phyloP scores from a whole-genome alignment of 176 grass and related monocot species.

The Aegilops sharonensis region DNA sequence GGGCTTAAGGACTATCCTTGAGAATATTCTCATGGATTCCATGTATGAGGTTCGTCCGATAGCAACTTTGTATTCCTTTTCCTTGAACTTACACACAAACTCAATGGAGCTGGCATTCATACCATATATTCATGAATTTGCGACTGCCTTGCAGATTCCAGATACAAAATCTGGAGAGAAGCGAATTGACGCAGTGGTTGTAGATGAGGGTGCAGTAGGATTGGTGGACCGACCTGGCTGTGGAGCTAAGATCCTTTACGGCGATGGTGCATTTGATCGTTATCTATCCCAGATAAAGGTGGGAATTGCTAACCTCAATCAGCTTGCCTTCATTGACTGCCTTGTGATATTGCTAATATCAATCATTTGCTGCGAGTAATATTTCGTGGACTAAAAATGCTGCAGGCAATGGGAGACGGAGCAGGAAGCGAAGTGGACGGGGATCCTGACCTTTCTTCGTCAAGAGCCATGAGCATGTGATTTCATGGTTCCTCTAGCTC shows the following conservation, averaged over 20 bases:
- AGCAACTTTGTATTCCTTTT: not conserved
- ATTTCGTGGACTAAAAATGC: constrained; percentile 14
- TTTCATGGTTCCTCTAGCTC: constrained; percentile 40
- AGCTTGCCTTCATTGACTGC: not conserved
- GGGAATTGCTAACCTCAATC: constrained; percentile 12
- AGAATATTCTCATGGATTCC: constrained; percentile 93
- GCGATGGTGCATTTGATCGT: constrained; percentile 69
- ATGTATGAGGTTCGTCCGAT: constrained; percentile 87
- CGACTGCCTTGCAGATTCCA: constrained; percentile 65
- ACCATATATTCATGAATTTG: not conserved
- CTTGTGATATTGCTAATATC: not conserved
- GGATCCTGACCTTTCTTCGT: constrained; percentile 70
- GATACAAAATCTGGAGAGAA: constrained; percentile 80
- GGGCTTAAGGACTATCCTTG: constrained; percentile 91
- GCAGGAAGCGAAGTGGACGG: constrained; percentile 63
- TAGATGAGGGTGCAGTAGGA: constrained; percentile 90
- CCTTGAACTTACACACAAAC: not conserved
- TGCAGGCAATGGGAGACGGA: constrained; percentile 44
- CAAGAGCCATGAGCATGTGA: constrained; percentile 81
- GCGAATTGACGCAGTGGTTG: constrained; percentile 83
- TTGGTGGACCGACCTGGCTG: constrained; percentile 63
- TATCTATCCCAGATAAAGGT: constrained; percentile 62
- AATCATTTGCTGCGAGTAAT: constrained; percentile 13
- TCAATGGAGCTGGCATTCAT: not conserved
- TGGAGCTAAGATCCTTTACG: constrained; percentile 85